Conservation (phyloP, 305 asterid species). For the Solanum chacoense region DNA sequence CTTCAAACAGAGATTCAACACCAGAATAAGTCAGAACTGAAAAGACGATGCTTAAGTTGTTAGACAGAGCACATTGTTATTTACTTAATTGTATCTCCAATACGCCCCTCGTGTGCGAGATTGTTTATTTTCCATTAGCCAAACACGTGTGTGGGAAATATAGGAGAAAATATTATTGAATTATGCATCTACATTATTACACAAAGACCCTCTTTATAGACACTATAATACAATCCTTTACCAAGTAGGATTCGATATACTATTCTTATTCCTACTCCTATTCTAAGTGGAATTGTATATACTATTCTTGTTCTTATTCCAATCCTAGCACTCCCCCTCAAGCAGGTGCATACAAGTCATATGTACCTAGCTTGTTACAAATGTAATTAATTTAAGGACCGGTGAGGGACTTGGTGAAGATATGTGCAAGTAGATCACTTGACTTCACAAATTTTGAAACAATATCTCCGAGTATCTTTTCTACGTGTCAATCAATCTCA, state of each 20-base stretch:
- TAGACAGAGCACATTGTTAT: not conserved
- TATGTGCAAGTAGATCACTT: not conserved
- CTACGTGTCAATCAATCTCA: not conserved
- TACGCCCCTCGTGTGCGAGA: not conserved
- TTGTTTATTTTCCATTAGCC: not conserved
- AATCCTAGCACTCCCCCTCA: not conserved
- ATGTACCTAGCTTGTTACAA: not conserved
- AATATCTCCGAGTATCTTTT: not conserved
- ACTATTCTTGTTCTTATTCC: not conserved
- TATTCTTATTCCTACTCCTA: not conserved
- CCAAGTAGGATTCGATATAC: not conserved
- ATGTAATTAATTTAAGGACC: not conserved
- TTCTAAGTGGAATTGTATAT: not conserved
- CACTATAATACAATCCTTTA: not conserved
- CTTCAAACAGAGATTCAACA: not conserved
- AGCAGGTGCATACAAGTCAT: not conserved
- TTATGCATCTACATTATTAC: not conserved
- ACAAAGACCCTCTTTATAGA: not conserved
- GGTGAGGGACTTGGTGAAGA: not conserved
- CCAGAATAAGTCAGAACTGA: not conserved
- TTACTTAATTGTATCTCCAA: not conserved
- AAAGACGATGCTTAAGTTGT: not conserved
- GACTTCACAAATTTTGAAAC: not conserved
- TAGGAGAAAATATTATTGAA: not conserved
- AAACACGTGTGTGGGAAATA: not conserved